Evolutionary conservation across 805 yeast species (phyloP).

Genomic region (Myxozyma nipponensis): DNA sequence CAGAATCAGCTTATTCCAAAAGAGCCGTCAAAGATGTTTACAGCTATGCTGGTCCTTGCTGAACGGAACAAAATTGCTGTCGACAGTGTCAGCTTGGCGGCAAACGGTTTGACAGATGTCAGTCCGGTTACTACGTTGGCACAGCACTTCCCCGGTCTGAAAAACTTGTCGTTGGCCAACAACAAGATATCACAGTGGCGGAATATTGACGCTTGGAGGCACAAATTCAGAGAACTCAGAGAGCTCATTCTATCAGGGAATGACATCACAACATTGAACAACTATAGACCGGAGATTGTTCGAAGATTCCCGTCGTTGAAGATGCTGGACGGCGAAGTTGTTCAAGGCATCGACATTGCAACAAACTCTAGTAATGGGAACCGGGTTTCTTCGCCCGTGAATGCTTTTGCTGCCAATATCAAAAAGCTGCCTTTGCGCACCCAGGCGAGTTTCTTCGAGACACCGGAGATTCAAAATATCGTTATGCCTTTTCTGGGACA

Average conservation of each 20-base stretch:
- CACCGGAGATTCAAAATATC: constrained; percentile 59
- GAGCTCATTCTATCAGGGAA: constrained; percentile 78
- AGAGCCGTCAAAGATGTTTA: constrained; percentile 62
- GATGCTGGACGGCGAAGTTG: constrained; percentile 69
- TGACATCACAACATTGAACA: constrained; percentile 48
- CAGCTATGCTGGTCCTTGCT: constrained; percentile 55
- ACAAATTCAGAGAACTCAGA: constrained; percentile 66
- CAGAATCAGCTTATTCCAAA: constrained; percentile 63
- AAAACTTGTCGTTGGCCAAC: constrained; percentile 74
- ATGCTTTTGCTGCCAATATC: constrained; percentile 8
- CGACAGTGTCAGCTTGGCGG: constrained; percentile 46
- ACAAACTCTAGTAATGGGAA: not conserved
- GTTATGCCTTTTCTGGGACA: constrained; percentile 69
- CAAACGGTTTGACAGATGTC: constrained; percentile 62
- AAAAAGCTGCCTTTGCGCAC: constrained; percentile 37
- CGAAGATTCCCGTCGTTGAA: constrained; percentile 74
- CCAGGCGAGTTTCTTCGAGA: constrained; percentile 77
- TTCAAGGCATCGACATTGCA: constrained; percentile 57
- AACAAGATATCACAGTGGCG: constrained; percentile 61
- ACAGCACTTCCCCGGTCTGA: constrained; percentile 66
- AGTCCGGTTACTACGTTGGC: constrained; percentile 59
- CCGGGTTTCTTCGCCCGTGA: constrained; percentile 15
- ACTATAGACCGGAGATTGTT: constrained; percentile 58
- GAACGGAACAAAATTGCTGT: constrained; percentile 15
- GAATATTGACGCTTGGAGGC: constrained; percentile 68